Evolutionary conservation across 23 red algal genomes (phyloP).

Genomic region (Cyanidium caldarium): DNA sequence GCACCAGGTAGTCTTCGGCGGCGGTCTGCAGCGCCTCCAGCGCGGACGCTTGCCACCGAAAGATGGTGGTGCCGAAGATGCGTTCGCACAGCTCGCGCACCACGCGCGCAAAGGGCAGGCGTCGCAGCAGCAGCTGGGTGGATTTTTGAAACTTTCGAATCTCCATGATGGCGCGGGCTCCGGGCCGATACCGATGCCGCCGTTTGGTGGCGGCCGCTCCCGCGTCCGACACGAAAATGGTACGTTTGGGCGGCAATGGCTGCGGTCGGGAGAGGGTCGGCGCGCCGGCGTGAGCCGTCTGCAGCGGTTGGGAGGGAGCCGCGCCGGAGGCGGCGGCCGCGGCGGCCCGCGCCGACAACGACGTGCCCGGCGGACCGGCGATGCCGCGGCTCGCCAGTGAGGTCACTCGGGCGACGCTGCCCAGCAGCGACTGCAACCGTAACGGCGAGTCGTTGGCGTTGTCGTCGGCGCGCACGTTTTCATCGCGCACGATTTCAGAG

Average conservation of each 20-base stretch:
- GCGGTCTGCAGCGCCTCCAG: slow-evolving; percentile 67
- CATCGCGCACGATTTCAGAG: too few relatives aligned
- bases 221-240: background rate
- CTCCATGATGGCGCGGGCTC: slow-evolving; percentile 81
- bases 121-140: slow-evolving; percentile 65
- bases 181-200: slow-evolving; percentile 44
- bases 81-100: slow-evolving; percentile 49
- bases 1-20: slow-evolving; percentile 69
- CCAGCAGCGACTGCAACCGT: background rate
- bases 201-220: background rate
- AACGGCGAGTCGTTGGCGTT: background rate
- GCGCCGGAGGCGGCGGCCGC: background rate
- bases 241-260: background rate
- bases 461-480: background rate
- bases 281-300: background rate
- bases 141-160: slow-evolving; percentile 87
- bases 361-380: background rate
- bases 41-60: slow-evolving; percentile 74
- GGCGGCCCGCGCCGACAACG: background rate
- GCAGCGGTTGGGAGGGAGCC: background rate
- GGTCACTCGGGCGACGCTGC: background rate
- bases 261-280: background rate
- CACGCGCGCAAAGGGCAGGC: slow-evolving; percentile 75
- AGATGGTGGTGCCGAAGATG: slow-evolving; percentile 22
- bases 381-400: background rate